Evolutionary conservation across 495 filamentous ascomycete genomes (phyloP).

Genomic region (Penicillium bovifimosum): DNA sequence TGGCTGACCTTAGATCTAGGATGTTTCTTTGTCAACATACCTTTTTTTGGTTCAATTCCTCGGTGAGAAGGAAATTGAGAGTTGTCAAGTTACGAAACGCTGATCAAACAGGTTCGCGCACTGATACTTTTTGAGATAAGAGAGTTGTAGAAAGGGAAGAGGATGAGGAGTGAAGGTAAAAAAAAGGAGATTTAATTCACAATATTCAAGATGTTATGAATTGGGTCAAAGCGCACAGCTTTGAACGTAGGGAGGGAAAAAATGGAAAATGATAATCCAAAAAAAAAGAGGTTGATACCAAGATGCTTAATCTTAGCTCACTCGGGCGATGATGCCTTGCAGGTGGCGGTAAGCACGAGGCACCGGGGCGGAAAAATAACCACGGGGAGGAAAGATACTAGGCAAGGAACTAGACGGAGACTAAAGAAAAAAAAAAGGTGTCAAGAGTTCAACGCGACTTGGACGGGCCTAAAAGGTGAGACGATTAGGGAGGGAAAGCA

Average conservation of each 20-base stretch:
- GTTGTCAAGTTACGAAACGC: conserved; percentile 8
- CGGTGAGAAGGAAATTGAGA: neutral
- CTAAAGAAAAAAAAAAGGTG: conserved; percentile 11
- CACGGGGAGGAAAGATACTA: conserved; percentile 19
- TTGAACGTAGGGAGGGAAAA: conserved; percentile 12
- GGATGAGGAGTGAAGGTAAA: neutral
- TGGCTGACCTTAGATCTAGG: conserved; percentile 11
- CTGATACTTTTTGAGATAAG: neutral
- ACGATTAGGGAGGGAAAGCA: conserved; percentile 28
- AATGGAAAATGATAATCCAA: neutral
- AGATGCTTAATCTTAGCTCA: conserved; percentile 48
- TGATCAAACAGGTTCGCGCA: conserved; percentile 3
- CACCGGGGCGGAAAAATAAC: conserved; percentile 25
- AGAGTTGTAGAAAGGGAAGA: neutral
- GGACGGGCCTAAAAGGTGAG: conserved; percentile 19
- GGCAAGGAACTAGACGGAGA: conserved; percentile 19
- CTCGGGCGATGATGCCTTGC: conserved; percentile 45
- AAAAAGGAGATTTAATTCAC: neutral
- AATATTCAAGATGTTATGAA: conserved; percentile 9
- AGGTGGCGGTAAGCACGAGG: conserved; percentile 43
- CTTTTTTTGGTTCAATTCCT: neutral
- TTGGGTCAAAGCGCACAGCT: neutral
- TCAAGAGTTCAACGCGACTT: conserved; percentile 11
- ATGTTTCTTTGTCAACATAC: conserved; percentile 1
- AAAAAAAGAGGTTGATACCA: conserved; percentile 32